Base-by-base conservation (phyloP, 768 basidiomycete species). In the Mycena venus region DNA sequence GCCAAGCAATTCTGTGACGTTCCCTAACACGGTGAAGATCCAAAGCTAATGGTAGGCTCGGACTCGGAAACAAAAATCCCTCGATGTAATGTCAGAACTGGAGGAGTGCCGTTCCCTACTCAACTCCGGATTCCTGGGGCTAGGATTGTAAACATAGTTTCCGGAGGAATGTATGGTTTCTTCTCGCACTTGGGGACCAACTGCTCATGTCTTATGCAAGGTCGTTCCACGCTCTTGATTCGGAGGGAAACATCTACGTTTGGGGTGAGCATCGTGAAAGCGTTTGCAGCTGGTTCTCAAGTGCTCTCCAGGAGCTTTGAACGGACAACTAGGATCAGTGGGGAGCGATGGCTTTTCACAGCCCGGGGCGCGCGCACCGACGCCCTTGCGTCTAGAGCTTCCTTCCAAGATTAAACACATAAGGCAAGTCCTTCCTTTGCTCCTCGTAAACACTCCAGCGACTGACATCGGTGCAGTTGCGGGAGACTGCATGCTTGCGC, bases 141-240 rank as follows among this genome's bases (percentile, higher is more conserved):
- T 21, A 89, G 91, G 15, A 89, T 96, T 67, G 94, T 97, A 42
- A 90, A 86, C 72, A 85, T 97, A 47, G 89, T 91, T 47, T 94
- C 96, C 0, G 93, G 95, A n/a, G 96, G 96, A 79, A 96, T 94
- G 96, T 95, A 44, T 49, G 68, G 29, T 68, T 47, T 40, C 40
- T 44, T 40, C n/a, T 10, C n/a, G 17, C 27, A 44, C 61, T n/a
- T n/a, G n/a, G 61, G 19, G 7, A 42, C n/a, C n/a, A n/a, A n/a
- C n/a, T n/a, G n/a, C 60, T 44, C 40, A 73, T 63, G 72, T 59
- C 47, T 56, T 49, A 65, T 17, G 36, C 9, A 70, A 96, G 95
- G 95, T 95, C 93, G 36, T 97, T 96, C 82, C 93, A 96, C 78
- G 95, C 95, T 2, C 83, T 97, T 47, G 94, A 96, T 81, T 91